A percentile compares a stretch with the other conserved stretches of the same genome.
These are phyloP conservation scores for Punica granatum DNA, from an alignment of 345 rosid genomes.

Conservation along the genomic window DNA sequence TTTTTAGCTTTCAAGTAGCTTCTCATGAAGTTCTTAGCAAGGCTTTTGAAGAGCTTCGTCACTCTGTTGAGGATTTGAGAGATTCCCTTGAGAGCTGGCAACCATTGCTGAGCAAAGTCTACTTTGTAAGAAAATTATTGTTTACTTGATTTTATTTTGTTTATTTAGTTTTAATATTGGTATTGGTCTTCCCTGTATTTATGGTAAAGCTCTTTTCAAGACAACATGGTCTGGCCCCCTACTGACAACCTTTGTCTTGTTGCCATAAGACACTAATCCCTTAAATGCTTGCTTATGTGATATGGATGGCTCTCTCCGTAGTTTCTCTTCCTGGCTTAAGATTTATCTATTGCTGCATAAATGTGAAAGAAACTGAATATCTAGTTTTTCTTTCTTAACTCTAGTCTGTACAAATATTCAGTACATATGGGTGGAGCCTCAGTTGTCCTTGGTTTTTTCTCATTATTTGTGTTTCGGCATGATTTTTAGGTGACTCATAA, in stretches of 20 bases:
- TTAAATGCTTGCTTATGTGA: neutral
- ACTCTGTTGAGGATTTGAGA: conserved; percentile 54
- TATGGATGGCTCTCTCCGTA: neutral
- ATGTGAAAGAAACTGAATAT: neutral
- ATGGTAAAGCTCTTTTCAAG: neutral
- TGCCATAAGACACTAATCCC: neutral
- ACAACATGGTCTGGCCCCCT: neutral
- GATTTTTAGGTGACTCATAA: conserved; percentile 58
- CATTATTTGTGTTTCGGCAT: conserved; percentile 17
- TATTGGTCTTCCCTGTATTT: neutral
- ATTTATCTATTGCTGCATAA: neutral
- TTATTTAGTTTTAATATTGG: neutral
- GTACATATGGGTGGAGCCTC: too few relatives aligned
- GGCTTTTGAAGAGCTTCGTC: conserved; percentile 54
- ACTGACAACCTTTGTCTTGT: neutral
- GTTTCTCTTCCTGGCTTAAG: neutral
- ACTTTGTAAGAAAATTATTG: conserved; percentile 53
- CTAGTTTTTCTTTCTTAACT: neutral
- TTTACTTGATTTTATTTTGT: neutral
- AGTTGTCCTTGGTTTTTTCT: neutral
- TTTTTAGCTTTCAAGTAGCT: conserved; percentile 49
- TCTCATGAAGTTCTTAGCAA: conserved; percentile 50
- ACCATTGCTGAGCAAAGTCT: conserved; percentile 68
- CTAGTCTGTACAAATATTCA: too few relatives aligned
- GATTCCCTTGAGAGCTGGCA: conserved; percentile 69